Evolutionary conservation across 2,329 filamentous ascomycete species (phyloP).

Genomic region (Zopfia rhizophila): DNA sequence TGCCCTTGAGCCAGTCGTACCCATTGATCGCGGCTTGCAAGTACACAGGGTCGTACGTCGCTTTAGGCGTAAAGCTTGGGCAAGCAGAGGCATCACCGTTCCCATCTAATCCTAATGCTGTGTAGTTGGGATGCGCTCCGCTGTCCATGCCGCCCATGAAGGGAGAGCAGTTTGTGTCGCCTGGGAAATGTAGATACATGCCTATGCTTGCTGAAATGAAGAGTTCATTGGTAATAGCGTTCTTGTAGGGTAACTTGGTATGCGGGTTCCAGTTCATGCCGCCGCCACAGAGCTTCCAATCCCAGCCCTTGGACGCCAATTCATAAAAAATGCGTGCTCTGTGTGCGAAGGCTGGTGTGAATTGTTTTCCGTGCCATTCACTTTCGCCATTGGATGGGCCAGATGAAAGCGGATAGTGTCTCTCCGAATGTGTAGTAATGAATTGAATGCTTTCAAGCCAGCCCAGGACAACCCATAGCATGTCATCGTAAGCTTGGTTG

Average conservation of each 20-base stretch:
- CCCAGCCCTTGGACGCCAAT: constrained; percentile 81
- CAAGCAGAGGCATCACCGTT: constrained; percentile 9
- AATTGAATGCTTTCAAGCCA: constrained; percentile 89
- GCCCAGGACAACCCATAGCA: constrained; percentile 92
- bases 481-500: constrained; percentile 88
- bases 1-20: constrained; percentile 81
- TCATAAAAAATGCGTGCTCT: constrained; percentile 88
- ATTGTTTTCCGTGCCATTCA: constrained; percentile 80
- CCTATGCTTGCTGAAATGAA: constrained; percentile 84
- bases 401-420: constrained; percentile 64
- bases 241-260: constrained; percentile 82
- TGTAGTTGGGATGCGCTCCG: constrained; percentile 9
- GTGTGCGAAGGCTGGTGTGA: constrained; percentile 81
- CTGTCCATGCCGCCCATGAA: constrained; percentile 58
- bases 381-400: constrained; percentile 14
- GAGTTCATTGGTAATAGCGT: constrained; percentile 93
- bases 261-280: constrained; percentile 93
- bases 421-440: constrained; percentile 72
- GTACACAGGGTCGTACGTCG: constrained; percentile 68
- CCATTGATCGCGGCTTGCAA: constrained; percentile 78
- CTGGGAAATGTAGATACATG: constrained; percentile 92
- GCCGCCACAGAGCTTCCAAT: constrained; percentile 80
- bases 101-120: constrained; percentile 2
- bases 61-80: neutral
- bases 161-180: constrained; percentile 77